phyloP scores from a whole-genome alignment of 371 early-diverging fungal species.

The Apophysomyces ossiformis region DNA sequence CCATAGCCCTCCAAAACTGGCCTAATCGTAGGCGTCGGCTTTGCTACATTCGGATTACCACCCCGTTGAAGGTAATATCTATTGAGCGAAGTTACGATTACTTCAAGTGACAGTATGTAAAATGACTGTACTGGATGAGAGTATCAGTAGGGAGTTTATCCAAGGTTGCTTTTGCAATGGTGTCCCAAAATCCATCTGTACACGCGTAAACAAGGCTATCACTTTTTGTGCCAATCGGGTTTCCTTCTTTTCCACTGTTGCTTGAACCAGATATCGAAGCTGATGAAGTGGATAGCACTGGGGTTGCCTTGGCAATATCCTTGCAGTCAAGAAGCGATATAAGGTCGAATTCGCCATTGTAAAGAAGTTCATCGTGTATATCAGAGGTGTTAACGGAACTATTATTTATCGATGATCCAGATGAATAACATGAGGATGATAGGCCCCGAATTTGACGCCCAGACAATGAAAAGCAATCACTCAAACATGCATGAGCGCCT shows the following conservation, averaged over 20 bases:
- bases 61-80: conserved; percentile 52
- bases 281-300: not conserved
- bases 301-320: not conserved
- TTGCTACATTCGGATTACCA: conserved; percentile 52
- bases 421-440: not conserved
- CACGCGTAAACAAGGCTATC: conserved; percentile 35
- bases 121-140: conserved; percentile 31
- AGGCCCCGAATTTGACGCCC: not conserved
- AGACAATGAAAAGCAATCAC: not conserved
- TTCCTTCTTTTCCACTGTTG: not conserved
- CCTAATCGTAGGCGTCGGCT: conserved; percentile 36
- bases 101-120: not conserved
- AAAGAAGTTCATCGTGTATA: not conserved
- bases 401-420: not conserved
- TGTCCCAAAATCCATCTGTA: conserved; percentile 50
- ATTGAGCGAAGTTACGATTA: not conserved
- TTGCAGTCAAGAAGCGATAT: not conserved
- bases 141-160: conserved; percentile 36
- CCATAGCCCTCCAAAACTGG: conserved; percentile 49
- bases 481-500: not conserved
- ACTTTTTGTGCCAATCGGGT: not conserved
- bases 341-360: not conserved
- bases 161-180: conserved; percentile 35
- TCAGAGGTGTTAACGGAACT: not conserved
- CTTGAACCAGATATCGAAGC: not conserved